Conservation (phyloP, 73 alveolate species). For the Paramecium tetraurelia region DNA sequence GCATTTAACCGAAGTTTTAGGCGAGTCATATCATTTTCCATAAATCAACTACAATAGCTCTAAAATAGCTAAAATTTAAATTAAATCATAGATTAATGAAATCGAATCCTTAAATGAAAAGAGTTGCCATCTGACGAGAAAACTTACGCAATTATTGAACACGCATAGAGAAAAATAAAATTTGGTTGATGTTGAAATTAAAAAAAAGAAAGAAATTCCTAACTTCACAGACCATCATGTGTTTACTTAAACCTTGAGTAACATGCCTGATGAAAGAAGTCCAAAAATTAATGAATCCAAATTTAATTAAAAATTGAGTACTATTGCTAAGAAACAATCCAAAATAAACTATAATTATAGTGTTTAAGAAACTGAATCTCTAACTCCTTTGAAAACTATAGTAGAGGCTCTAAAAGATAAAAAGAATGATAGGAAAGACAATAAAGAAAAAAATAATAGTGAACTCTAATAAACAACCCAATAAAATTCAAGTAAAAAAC, state of each 20-base stretch:
- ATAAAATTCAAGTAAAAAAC: neutral
- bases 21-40: neutral
- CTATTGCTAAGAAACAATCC: neutral
- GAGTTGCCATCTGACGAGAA: neutral
- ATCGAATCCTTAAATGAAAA: neutral
- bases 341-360: neutral
- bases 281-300: neutral
- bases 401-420: neutral
- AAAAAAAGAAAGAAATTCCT: neutral
- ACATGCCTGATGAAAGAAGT: constrained; percentile 2
- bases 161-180: neutral
- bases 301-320: neutral
- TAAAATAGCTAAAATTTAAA: neutral
- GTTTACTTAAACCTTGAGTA: neutral
- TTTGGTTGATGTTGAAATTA: neutral
- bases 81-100: neutral
- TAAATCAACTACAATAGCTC: neutral
- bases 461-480: neutral
- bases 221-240: neutral
- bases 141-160: neutral
- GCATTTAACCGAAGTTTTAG: neutral
- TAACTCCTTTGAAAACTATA: neutral
- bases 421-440: neutral
- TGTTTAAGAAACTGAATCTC: neutral
- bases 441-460: neutral